Percentiles rank a stretch among this genome's conserved stretches.
Evolutionary conservation across 495 filamentous ascomycete genomes (phyloP).

Genomic region (Daldinia caldariorum): DNA sequence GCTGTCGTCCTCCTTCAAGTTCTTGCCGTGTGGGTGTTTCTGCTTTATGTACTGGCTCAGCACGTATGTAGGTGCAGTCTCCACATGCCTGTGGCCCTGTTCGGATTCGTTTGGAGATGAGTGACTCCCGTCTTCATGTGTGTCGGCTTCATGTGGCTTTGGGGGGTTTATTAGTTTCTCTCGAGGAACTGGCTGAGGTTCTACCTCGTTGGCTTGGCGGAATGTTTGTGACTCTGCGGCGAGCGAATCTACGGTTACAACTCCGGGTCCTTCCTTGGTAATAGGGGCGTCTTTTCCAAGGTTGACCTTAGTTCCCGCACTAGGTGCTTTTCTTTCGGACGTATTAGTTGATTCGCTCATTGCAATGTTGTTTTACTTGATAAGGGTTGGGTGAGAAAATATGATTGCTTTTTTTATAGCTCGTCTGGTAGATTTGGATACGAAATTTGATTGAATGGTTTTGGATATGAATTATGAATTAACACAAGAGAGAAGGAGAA

Average conservation of each 20-base stretch:
- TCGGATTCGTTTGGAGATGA: neutral
- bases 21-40: constrained; percentile 53
- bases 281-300: constrained; percentile 44
- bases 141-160: constrained; percentile 20
- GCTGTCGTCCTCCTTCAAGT: constrained; percentile 52
- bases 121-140: constrained; percentile 26
- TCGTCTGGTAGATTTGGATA: neutral
- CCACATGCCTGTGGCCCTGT: constrained; percentile 16
- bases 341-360: constrained; percentile 21
- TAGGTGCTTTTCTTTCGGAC: constrained; percentile 43
- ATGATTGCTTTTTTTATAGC: neutral
- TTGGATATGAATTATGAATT: neutral
- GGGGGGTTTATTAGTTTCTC: constrained; percentile 19
- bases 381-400: constrained; percentile 24
- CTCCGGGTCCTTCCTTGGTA: constrained; percentile 48
- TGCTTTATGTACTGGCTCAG: constrained; percentile 35
- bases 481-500: neutral
- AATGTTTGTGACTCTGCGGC: constrained; percentile 52
- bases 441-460: neutral
- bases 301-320: constrained; percentile 46
- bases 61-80: constrained; percentile 49
- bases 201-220: constrained; percentile 31
- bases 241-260: constrained; percentile 48
- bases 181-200: constrained; percentile 17
- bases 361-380: constrained; percentile 12